Conservation (phyloP, 83 land plant genomes). For the Picea mariana region DNA sequence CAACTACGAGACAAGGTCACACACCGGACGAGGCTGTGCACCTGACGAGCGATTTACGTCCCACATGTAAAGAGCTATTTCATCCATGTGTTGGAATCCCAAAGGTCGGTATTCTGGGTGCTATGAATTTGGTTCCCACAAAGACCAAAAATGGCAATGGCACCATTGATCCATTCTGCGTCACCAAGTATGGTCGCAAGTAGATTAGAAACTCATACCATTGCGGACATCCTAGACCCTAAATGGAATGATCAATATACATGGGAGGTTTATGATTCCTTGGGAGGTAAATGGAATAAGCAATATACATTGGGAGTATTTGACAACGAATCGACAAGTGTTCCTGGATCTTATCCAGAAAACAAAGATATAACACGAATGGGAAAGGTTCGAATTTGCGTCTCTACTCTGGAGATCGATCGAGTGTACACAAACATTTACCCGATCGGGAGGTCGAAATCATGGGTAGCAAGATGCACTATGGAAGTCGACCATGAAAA, state of each 20-base stretch:
- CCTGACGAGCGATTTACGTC: constrained; percentile 29
- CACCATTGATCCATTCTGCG: constrained; percentile 89
- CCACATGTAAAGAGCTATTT: constrained; percentile 75
- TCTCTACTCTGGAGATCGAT: not conserved
- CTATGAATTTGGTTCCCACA: constrained; percentile 78
- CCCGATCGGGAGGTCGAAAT: constrained; percentile 85
- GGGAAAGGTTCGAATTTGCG: not conserved
- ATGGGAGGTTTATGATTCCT: constrained; percentile 94
- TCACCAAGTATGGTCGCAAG: constrained; percentile 82
- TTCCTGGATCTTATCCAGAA: constrained; percentile 12
- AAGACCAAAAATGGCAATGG: constrained; percentile 77
- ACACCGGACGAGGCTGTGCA: constrained; percentile 92
- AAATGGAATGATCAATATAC: constrained; percentile 39
- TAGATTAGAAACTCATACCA: constrained; percentile 36
- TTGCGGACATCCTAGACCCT: constrained; percentile 73
- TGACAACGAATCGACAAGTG: constrained; percentile 41
- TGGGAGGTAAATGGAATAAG: constrained; percentile 28
- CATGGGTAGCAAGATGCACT: constrained; percentile 44
- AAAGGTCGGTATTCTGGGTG: constrained; percentile 31
- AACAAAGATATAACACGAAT: not conserved
- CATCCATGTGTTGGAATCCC: constrained; percentile 59
- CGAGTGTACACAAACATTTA: constrained; percentile 71
- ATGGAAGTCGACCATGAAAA: constrained; percentile 19
- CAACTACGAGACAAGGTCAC: constrained; percentile 27
- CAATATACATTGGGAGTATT: constrained; percentile 87